These are phyloP conservation scores for Daucus carota DNA, from an alignment of 129 eudicot genomes.

Conservation along the genomic window DH1_v3.0 NC_030382.2:55631501-55632000, in stretches of 20 bases:
- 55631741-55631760: constrained; percentile 91
- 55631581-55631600: neutral
- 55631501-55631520: too few species aligned
- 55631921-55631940: neutral
- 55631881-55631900: neutral
- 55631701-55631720: constrained; percentile 74
- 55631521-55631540: neutral
- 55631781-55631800: constrained; percentile 64
- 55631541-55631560: neutral
- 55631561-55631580: neutral
- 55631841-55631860: constrained; percentile 27
- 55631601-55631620: neutral
- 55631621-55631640: neutral
- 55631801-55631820: constrained; percentile 81
- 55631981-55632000: neutral
- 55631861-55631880: neutral
- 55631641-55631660: neutral
- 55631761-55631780: constrained; percentile 80
- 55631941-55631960: too few species aligned
- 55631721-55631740: constrained; percentile 44
- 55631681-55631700: constrained; percentile 41
- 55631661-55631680: neutral
- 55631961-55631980: neutral
- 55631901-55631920: neutral
- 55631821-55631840: constrained; percentile 96